phyloP scores from a whole-genome alignment of 257 asterid genomes.

The Solanum ahanhuiri region DNA sequence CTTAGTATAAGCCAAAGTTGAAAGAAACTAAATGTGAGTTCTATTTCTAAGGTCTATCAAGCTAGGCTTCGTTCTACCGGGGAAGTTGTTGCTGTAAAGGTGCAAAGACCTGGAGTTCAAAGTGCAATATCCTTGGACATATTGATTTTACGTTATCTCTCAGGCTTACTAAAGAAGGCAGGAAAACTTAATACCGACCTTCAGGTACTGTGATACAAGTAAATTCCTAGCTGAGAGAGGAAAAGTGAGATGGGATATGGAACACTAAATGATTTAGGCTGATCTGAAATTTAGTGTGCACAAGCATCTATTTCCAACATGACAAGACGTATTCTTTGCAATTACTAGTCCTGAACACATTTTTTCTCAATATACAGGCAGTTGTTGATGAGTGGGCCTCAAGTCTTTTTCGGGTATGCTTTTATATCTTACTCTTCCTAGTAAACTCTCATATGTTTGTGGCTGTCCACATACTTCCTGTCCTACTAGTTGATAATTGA shows the following conservation, averaged over 20 bases:
- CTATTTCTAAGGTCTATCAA: slow-evolving; percentile 67
- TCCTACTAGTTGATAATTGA: background rate
- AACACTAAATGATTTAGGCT: background rate
- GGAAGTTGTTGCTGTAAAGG: slow-evolving; percentile 84
- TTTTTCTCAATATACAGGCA: slow-evolving; percentile 39
- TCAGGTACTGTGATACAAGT: slow-evolving; percentile 45
- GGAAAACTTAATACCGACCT: slow-evolving; percentile 85
- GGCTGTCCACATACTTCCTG: background rate
- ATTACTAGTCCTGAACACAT: slow-evolving; percentile 8
- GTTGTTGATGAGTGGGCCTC: slow-evolving; percentile 98
- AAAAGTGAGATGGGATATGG: background rate
- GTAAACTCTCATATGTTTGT: background rate
- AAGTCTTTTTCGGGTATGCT: slow-evolving; percentile 91
- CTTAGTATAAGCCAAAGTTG: background rate
- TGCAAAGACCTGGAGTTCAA: slow-evolving; percentile 97
- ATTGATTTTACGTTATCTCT: slow-evolving; percentile 72
- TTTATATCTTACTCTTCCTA: slow-evolving; percentile 11
- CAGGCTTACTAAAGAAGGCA: slow-evolving; percentile 63
- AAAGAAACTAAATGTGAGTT: background rate
- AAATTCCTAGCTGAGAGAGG: background rate
- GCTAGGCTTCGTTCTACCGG: slow-evolving; percentile 82
- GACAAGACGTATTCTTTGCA: background rate
- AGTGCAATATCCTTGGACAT: slow-evolving; percentile 94
- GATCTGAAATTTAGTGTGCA: background rate
- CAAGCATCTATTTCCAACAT: background rate